Evolutionary conservation across 495 filamentous ascomycete genomes (phyloP).

Genomic region (Elasticomyces elasticus): DNA sequence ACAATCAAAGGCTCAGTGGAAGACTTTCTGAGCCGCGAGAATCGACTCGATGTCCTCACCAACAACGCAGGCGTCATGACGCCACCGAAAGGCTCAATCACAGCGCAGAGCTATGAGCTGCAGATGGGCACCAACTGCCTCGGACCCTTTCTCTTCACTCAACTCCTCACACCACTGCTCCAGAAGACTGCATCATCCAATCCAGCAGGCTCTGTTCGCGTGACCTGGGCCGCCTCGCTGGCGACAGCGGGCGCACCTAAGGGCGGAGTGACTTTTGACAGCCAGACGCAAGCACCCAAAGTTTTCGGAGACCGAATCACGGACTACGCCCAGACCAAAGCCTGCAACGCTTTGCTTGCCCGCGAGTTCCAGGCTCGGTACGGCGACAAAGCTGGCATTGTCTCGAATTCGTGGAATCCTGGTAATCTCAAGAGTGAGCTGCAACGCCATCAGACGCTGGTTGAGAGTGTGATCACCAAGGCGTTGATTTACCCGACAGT

Average conservation of each 20-base stretch:
- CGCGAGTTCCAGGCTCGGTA: conserved; percentile 1
- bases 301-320: not conserved
- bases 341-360: conserved; percentile 35
- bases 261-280: conserved; percentile 2
- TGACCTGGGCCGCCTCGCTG: conserved; percentile 34
- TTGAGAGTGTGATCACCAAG: not conserved
- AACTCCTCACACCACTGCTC: conserved; percentile 39
- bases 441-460: conserved; percentile 7
- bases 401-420: conserved; percentile 23
- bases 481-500: conserved; percentile 15
- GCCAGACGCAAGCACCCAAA: conserved; percentile 5
- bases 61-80: conserved; percentile 44
- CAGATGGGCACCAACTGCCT: conserved; percentile 42
- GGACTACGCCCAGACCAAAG: conserved; percentile 38
- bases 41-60: conserved; percentile 38
- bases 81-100: conserved; percentile 31
- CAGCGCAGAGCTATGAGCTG: conserved; percentile 37
- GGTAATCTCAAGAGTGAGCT: conserved; percentile 21
- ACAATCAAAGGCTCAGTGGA: conserved; percentile 37
- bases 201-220: conserved; percentile 28
- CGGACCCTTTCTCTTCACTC: conserved; percentile 40
- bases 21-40: conserved; percentile 35
- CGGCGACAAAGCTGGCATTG: conserved; percentile 5
- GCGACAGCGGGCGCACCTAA: not conserved
- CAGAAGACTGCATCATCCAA: conserved; percentile 28